Evolutionary conservation across 1,284 basidiomycete genomes (phyloP).

Genomic region (Cryptococcus sp.): DNA sequence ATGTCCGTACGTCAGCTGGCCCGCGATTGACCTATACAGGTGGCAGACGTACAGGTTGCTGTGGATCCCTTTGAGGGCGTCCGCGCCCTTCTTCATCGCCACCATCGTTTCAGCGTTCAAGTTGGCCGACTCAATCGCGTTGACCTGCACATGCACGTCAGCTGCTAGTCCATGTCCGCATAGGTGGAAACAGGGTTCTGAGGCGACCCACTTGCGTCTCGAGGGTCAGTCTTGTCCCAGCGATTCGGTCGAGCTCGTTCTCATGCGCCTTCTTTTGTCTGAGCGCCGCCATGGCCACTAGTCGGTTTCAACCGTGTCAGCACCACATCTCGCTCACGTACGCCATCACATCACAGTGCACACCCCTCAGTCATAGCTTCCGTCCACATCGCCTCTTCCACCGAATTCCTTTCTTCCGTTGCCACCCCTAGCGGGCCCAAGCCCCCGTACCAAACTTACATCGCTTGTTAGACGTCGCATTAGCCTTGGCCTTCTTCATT

Average conservation of each 20-base stretch:
- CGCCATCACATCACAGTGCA: no score
- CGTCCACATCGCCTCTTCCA: neutral
- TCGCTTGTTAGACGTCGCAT: conserved; percentile 90
- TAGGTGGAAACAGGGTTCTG: neutral
- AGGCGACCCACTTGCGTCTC: conserved; percentile 71
- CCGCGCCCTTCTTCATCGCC: conserved; percentile 94
- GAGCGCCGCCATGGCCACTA: conserved; percentile 84
- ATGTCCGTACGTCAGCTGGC: no score
- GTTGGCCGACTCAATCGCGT: conserved; percentile 96
- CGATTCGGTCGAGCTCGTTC: conserved; percentile 79
- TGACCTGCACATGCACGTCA: conserved; percentile 56
- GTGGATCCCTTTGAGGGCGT: conserved; percentile 89
- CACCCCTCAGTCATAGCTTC: neutral
- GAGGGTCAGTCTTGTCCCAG: conserved; percentile 84
- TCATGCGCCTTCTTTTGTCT: conserved; percentile 93
- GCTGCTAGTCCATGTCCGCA: neutral
- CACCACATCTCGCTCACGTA: neutral
- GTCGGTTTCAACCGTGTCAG: neutral
- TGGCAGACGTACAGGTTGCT: conserved; percentile 69
- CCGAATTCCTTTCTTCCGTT: neutral
- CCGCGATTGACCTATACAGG: neutral
- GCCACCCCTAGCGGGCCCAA: no score
- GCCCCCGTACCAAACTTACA: conserved; percentile 57
- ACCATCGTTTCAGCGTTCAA: conserved; percentile 97
- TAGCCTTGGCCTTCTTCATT: conserved; percentile 82